Evolutionary conservation across 495 filamentous ascomycete species (phyloP), one percentile per base, ranked within the genome.

Genomic region (Aspergillus indologenus): DNA sequence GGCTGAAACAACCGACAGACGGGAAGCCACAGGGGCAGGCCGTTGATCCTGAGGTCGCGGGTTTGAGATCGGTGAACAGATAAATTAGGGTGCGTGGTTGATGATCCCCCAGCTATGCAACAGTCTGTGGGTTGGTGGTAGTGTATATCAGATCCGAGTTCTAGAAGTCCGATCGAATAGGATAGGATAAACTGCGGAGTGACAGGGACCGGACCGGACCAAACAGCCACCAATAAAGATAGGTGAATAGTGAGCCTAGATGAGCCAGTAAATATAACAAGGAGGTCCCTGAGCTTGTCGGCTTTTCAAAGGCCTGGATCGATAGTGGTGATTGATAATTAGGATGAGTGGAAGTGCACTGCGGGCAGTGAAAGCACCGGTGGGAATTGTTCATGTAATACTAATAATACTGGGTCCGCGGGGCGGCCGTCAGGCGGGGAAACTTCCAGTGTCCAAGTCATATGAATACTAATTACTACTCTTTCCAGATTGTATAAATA

Each of bases 361-460:
- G 44, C 15, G 20, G 15, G 5, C 44, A 18, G 44, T 18, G 20
- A 45, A 17, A 47, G 15, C 19, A 47, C 19, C 19, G 22, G 45
- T 6, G 19, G 45, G 45, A 47, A 14, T 15, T 5, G 19, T 21
- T 29, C 26, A 29, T 29, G 26, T 47, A 40, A 40, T 2, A 14
- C 45, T 23, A 15, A 9, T 47, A 40, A 40, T 2, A 14, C 45
- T 23, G 22, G 22, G 45, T 47, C 45, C 45, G 45, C 45, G 45
- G 45, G 45, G 44, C 44, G 44, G 45, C 45, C 45, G 45, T 47
- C 45, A 50, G 47, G 47, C 47, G 47, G 47, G 47, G 47, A 50
- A 47, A 23, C 19, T 47, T 18, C 45, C 45, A 47, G n/a, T n/a
- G 6, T 58, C 22, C 3, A n/a, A n/a, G n/a, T n/a, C n/a, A n/a